Conservation (phyloP, 163 green algal species). For the Scenedesmus sp. region DNA sequence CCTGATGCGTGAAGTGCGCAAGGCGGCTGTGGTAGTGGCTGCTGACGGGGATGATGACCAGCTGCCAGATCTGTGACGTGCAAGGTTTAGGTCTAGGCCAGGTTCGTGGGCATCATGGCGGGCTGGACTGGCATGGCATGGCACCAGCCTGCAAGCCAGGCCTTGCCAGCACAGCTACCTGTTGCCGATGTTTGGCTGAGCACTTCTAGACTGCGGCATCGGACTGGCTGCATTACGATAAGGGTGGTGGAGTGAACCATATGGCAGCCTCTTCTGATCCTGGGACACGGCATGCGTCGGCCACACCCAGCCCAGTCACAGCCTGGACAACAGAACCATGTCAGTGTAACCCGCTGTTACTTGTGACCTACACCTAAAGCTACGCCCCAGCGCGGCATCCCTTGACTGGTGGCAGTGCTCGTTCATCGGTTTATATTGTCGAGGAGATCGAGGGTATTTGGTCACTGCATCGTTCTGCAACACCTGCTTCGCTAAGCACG, state of each 20-base stretch:
- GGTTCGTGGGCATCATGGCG: too few species aligned
- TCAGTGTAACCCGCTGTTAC: neutral
- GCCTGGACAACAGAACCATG: conserved; percentile 9
- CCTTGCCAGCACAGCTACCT: too few species aligned
- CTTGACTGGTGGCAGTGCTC: neutral
- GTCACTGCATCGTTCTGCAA: neutral
- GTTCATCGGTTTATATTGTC: neutral
- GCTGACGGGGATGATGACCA: conserved; percentile 54
- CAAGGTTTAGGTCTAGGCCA: too few species aligned
- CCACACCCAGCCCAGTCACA: neutral
- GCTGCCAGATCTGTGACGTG: conserved; percentile 43
- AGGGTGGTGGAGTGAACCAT: too few species aligned
- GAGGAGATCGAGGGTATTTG: neutral
- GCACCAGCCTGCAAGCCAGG: neutral
- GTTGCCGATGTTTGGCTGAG: too few species aligned
- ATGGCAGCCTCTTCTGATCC: neutral
- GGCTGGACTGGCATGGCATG: too few species aligned
- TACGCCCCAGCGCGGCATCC: neutral
- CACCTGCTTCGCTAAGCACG: neutral
- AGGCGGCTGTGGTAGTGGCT: conserved; percentile 49
- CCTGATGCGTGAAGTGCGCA: conserved; percentile 53
- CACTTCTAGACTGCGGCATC: neutral
- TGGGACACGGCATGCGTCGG: neutral
- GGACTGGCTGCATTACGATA: too few species aligned
- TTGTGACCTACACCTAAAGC: neutral